Evolutionary conservation across 73 alveolate species (phyloP).

Genomic region (Durusdinium trenchii): DNA sequence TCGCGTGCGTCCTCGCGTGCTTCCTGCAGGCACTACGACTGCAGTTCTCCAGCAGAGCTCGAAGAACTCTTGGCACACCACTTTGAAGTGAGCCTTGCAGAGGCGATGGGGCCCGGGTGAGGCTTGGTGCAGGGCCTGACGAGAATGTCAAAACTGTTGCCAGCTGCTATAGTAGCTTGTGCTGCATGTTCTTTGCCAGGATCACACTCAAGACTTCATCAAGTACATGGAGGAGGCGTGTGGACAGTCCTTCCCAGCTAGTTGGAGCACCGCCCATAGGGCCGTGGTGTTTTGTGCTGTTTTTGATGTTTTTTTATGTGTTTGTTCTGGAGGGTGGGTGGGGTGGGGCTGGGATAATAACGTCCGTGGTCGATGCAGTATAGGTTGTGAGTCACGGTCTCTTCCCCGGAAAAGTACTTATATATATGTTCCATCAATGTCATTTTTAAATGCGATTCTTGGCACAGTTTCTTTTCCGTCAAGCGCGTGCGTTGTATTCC

Average conservation of each 20-base stretch:
- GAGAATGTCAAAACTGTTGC: neutral
- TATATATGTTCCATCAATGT: too few species aligned
- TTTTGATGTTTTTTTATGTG: too few species aligned
- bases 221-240: conserved; percentile 69
- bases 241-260: neutral
- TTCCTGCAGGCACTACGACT: conserved; percentile 39
- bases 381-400: too few species aligned
- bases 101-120: neutral
- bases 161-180: neutral
- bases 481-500: too few species aligned
- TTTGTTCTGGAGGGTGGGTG: too few species aligned
- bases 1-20: neutral
- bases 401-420: too few species aligned
- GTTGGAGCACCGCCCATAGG: neutral
- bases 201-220: conserved; percentile 40
- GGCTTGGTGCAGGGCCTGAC: neutral
- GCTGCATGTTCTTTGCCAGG: neutral
- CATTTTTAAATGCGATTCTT: too few species aligned
- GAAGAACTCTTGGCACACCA: conserved; percentile 67
- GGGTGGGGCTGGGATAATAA: too few species aligned
- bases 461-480: too few species aligned
- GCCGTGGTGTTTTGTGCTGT: too few species aligned
- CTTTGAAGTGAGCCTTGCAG: conserved; percentile 41
- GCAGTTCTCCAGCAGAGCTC: neutral
- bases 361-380: too few species aligned